Conservation (phyloP, 441 rosid genomes). For the Eutrema salsugineum region DNA sequence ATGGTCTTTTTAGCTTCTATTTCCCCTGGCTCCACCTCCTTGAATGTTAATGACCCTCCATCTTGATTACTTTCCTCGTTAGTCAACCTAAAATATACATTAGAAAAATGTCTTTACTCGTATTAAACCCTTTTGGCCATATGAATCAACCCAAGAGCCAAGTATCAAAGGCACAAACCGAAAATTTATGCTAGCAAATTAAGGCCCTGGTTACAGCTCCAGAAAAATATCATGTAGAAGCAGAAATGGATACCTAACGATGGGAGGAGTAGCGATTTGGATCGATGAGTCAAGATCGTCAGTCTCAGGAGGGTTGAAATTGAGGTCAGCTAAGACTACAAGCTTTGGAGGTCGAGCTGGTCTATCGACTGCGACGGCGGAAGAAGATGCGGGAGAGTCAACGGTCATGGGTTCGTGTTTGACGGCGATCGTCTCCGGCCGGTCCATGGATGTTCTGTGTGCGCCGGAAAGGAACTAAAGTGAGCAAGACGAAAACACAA, state of each 20-base stretch:
- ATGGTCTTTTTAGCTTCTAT: slow-evolving; percentile 51
- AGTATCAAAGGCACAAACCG: neutral
- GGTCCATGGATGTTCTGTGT: slow-evolving; percentile 21
- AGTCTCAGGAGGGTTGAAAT: slow-evolving; percentile 77
- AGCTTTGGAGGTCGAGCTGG: slow-evolving; percentile 42
- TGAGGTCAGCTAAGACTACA: slow-evolving; percentile 86
- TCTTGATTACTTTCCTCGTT: slow-evolving; percentile 62
- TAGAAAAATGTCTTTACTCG: neutral
- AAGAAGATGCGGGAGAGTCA: slow-evolving; percentile 30
- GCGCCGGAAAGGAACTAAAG: neutral
- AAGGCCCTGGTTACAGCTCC: neutral
- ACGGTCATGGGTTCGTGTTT: slow-evolving; percentile 43
- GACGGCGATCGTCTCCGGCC: slow-evolving; percentile 30
- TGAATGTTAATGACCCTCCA: slow-evolving; percentile 38
- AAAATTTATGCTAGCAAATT: neutral
- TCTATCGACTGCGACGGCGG: slow-evolving; percentile 4
- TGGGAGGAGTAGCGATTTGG: slow-evolving; percentile 33
- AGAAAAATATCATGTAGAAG: neutral
- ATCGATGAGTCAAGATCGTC: slow-evolving; percentile 47
- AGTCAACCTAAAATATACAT: slow-evolving; percentile 30
- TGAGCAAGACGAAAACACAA: neutral
- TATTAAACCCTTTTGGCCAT: neutral
- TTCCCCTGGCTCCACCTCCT: slow-evolving; percentile 54
- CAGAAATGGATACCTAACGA: slow-evolving; percentile 36
- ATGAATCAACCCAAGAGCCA: neutral